Conservation (phyloP, 1,284 basidiomycete species). For the Farysia itapuensis region DNA sequence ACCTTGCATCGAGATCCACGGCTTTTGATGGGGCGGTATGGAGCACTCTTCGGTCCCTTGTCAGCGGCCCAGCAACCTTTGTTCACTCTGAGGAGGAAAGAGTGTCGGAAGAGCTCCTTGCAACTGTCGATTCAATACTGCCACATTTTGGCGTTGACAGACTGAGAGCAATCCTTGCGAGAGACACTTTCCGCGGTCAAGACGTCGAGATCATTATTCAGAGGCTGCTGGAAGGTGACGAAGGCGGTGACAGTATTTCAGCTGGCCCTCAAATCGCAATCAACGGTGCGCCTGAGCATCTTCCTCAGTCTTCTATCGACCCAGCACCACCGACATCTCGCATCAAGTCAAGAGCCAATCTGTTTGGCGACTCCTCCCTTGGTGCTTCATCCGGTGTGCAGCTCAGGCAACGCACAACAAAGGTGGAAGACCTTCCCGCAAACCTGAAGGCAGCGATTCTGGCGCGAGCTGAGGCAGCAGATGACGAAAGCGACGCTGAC, state of each 20-base stretch:
- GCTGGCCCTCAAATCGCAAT: neutral
- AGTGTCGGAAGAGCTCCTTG: conserved; percentile 15
- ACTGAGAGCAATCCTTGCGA: conserved; percentile 11
- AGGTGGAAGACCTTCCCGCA: conserved; percentile 19
- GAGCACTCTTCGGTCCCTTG: conserved; percentile 13
- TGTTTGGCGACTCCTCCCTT: conserved; percentile 29
- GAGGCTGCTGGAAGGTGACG: conserved; percentile 30
- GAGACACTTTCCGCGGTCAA: conserved; percentile 23
- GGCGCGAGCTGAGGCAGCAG: conserved; percentile 33
- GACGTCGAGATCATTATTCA: conserved; percentile 28
- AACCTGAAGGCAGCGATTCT: conserved; percentile 41
- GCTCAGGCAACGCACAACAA: conserved; percentile 3
- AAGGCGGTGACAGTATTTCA: conserved; percentile 4
- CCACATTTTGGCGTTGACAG: conserved; percentile 30
- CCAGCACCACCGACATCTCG: conserved; percentile 3
- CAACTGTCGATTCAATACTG: conserved; percentile 25
- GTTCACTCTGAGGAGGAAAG: neutral
- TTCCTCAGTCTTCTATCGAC: neutral
- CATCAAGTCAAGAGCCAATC: conserved; percentile 29
- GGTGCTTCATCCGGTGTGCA: conserved; percentile 14
- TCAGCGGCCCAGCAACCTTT: neutral
- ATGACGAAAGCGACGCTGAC: conserved; percentile 31
- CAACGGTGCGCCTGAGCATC: neutral
- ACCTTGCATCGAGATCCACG: conserved; percentile 7
- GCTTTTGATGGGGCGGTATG: conserved; percentile 29